phyloP scores from a whole-genome alignment of 768 basidiomycete species.

The Trametes punicea region DNA sequence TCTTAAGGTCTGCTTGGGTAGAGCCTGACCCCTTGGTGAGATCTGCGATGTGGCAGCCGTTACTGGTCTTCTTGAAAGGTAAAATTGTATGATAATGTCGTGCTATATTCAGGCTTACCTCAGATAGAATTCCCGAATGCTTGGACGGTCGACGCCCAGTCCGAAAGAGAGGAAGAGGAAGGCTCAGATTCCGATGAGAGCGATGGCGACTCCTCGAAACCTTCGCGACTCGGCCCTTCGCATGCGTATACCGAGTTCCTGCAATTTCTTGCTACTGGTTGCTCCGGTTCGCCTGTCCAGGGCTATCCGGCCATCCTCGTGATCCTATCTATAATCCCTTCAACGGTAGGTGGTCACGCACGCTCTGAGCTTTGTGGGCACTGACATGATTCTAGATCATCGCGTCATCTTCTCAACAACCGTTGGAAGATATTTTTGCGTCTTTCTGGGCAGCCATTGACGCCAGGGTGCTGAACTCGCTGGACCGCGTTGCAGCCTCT shows the following conservation, averaged over 20 bases:
- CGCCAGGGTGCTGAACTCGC: constrained; percentile 56
- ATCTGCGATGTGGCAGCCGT: constrained; percentile 61
- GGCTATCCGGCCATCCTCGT: constrained; percentile 83
- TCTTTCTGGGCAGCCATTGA: constrained; percentile 85
- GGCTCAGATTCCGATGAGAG: constrained; percentile 31
- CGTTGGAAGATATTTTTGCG: constrained; percentile 54
- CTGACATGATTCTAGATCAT: constrained; percentile 25
- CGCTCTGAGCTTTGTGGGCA: constrained; percentile 28
- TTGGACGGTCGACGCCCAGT: constrained; percentile 51
- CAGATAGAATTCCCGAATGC: constrained; percentile 55
- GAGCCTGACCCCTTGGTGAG: constrained; percentile 74
- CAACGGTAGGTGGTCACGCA: constrained; percentile 42
- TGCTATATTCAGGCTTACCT: neutral
- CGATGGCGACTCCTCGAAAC: constrained; percentile 30
- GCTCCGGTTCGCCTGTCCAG: constrained; percentile 71
- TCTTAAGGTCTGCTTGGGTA: constrained; percentile 65
- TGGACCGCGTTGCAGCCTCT: constrained; percentile 49
- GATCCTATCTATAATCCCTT: constrained; percentile 77
- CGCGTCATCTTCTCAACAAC: constrained; percentile 18
- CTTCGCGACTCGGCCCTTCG: constrained; percentile 25
- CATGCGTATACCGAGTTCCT: constrained; percentile 70
- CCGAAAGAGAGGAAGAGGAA: constrained; percentile 33
- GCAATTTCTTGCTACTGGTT: constrained; percentile 73
- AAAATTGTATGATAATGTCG: neutral
- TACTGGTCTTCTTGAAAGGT: constrained; percentile 75